Conservation (phyloP, 148 eudicot genomes). For the Mesembryanthemum crystallinum region DNA sequence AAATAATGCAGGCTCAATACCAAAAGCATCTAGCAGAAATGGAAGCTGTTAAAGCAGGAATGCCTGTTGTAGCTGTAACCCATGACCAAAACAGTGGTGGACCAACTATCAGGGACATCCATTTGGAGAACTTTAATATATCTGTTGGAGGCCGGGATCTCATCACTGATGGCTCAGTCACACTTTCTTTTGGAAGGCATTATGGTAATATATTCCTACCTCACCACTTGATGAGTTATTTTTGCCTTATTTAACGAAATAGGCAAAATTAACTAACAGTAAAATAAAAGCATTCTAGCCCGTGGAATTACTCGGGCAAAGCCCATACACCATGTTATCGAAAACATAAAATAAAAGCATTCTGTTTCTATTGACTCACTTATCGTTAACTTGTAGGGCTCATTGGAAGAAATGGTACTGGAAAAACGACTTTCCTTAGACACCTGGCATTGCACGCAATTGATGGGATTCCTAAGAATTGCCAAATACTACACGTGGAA, state of each 20-base stretch:
- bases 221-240: background rate
- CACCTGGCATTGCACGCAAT: constrained; percentile 95
- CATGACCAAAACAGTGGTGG: constrained; percentile 67
- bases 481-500: constrained; percentile 96
- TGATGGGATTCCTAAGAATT: constrained; percentile 91
- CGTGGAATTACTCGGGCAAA: too few relatives aligned
- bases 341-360: too few relatives aligned
- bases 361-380: background rate
- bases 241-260: constrained; percentile 5
- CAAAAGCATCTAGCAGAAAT: constrained; percentile 82
- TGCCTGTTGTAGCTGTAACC: constrained; percentile 76
- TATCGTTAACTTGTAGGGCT: constrained; percentile 59
- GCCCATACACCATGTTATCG: too few relatives aligned
- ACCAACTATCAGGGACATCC: constrained; percentile 77
- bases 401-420: constrained; percentile 98
- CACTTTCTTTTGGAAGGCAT: constrained; percentile 90
- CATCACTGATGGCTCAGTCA: constrained; percentile 75
- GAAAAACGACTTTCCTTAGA: constrained; percentile 97
- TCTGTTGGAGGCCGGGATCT: constrained; percentile 99
- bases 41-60: constrained; percentile 97
- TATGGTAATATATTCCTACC: constrained; percentile 50
- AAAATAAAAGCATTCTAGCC: background rate
- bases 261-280: background rate
- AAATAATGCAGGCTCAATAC: constrained; percentile 64
- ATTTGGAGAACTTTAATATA: constrained; percentile 81